phyloP scores from a whole-genome alignment of 75 land plant genomes.

The Cupressus sempervirens region DNA sequence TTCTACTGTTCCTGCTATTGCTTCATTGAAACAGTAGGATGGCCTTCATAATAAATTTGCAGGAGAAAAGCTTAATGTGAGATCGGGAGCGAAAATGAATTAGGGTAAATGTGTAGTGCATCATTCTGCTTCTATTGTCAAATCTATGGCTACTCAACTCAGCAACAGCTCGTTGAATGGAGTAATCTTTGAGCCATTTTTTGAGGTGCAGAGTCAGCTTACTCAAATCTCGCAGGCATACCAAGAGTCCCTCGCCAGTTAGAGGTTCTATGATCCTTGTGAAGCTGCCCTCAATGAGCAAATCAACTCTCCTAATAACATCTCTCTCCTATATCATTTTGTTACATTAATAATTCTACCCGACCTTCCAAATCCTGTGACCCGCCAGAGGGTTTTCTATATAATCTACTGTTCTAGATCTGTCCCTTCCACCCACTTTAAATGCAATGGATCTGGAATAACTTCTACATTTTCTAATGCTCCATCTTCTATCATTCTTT shows the following conservation, averaged over 20 bases:
- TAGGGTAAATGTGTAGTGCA: slow-evolving; percentile 5
- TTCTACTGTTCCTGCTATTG: not conserved
- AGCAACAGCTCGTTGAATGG: slow-evolving; percentile 31
- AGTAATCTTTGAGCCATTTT: slow-evolving; percentile 80
- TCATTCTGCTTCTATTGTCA: not conserved
- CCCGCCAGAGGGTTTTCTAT: no score
- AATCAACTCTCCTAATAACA: no score
- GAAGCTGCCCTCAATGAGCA: slow-evolving; percentile 53
- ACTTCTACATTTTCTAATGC: no score
- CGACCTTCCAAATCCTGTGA: no score
- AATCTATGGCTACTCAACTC: not conserved
- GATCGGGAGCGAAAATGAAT: slow-evolving; percentile 13
- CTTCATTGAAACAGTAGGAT: not conserved
- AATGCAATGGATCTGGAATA: no score
- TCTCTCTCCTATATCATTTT: no score
- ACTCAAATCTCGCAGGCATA: slow-evolving; percentile 45
- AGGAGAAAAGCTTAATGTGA: not conserved
- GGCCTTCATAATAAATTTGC: not conserved
- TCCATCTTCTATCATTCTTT: no score
- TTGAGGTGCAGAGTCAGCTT: slow-evolving; percentile 77
- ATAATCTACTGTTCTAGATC: no score
- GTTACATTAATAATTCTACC: no score
- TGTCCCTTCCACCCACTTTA: no score
- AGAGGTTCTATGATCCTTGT: slow-evolving; percentile 47
- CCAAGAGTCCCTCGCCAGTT: slow-evolving; percentile 70